These are phyloP conservation scores for Solanum pimpinellifolium DNA, from an alignment of 257 asterid genomes.

Conservation along the genomic window DNA sequence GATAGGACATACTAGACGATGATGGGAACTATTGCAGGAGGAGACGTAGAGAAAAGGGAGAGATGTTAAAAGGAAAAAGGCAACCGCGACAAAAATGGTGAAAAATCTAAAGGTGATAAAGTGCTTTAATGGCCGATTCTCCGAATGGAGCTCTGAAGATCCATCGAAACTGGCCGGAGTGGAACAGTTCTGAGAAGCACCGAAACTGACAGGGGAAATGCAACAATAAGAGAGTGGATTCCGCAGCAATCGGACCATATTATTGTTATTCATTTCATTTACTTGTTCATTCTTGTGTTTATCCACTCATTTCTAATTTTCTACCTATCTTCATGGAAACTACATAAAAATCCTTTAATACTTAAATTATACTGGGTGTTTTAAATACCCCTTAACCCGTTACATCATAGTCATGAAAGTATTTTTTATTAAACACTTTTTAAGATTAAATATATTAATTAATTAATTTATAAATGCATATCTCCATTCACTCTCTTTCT, in stretches of 20 bases:
- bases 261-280: background rate
- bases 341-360: no score
- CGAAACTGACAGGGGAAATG: background rate
- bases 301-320: no score
- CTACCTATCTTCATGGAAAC: no score
- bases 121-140: background rate
- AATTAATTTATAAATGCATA: no score
- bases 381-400: no score
- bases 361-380: no score
- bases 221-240: background rate
- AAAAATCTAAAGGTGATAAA: constrained; percentile 8
- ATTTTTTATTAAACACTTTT: no score
- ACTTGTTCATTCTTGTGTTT: background rate
- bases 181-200: background rate
- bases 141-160: background rate
- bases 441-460: no score
- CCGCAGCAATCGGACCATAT: background rate
- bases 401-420: no score
- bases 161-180: background rate
- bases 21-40: constrained; percentile 12
- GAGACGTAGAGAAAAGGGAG: constrained; percentile 13
- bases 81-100: constrained; percentile 6
- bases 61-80: constrained; percentile 10
- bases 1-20: constrained; percentile 12
- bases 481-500: no score